Evolutionary conservation across 768 basidiomycete species (phyloP).

Genomic region (Pleurotus cornucopiae): DNA sequence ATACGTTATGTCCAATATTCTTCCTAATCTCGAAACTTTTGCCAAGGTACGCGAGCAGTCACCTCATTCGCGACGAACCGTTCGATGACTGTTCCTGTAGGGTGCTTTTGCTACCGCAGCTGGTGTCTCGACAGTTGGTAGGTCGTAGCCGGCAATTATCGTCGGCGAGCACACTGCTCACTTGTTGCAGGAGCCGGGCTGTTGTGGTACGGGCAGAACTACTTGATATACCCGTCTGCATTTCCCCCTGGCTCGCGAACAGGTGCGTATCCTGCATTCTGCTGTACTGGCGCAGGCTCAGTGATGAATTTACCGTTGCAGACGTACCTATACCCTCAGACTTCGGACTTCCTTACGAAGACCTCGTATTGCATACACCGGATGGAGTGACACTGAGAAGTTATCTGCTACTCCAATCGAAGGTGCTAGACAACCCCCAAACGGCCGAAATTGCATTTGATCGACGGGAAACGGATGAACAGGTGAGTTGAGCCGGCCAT

Average conservation of each 20-base stretch:
- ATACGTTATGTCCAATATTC: constrained; percentile 26
- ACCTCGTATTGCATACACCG: constrained; percentile 64
- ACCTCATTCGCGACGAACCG: neutral
- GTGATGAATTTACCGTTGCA: constrained; percentile 18
- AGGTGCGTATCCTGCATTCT: constrained; percentile 35
- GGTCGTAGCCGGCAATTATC: constrained; percentile 11
- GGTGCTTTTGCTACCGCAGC: constrained; percentile 54
- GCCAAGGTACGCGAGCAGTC: constrained; percentile 35
- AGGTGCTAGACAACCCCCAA: constrained; percentile 34
- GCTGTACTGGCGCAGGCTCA: neutral
- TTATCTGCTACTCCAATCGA: constrained; percentile 70
- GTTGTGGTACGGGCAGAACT: constrained; percentile 83
- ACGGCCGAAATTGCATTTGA: constrained; percentile 29
- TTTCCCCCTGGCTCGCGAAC: constrained; percentile 75
- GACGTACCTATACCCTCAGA: constrained; percentile 72
- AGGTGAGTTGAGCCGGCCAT: constrained; percentile 32
- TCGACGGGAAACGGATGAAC: constrained; percentile 47
- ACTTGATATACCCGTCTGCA: constrained; percentile 86
- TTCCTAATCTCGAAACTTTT: constrained; percentile 43
- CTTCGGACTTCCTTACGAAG: constrained; percentile 70
- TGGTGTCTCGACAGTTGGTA: constrained; percentile 54
- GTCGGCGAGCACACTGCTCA: neutral
- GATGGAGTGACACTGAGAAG: constrained; percentile 72
- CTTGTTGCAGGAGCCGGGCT: constrained; percentile 55
- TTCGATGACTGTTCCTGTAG: constrained; percentile 21